Evolutionary conservation across 768 basidiomycete species (phyloP), one percentile per base, ranked within the genome.

Genomic region (Russula brevipes): DNA sequence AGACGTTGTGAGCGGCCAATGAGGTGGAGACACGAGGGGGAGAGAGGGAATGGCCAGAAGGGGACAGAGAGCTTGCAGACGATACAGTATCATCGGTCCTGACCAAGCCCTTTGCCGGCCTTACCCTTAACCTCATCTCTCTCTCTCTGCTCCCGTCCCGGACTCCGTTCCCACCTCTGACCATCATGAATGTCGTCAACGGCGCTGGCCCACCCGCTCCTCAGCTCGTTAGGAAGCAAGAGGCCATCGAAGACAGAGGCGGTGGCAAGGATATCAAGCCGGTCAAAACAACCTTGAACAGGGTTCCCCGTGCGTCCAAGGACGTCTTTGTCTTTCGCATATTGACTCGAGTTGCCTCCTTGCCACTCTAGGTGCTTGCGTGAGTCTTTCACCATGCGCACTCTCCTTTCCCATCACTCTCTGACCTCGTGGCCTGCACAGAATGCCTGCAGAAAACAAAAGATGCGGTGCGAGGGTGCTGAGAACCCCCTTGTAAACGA

Each of bases 401-500:
- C 36, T 61, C 35, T 52, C 63, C 42, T 52, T 50, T 24, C 38
- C 60, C 16, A 58, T 61, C 55, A 54, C 7, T 57, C 7, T 57
- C 59, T 63, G 30, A 68, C 54, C 62, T 63, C 31, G 45, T 36
- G 53, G 36, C 62, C 52, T 47, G 57, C 46, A 46, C 72, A 94
- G 92, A 95, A 95, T 85, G 91, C 93, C 17, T 96, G 94, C 75
- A 81, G 94, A 69, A 91, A 93, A 71, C 94, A 95, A 80, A 97
- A 97, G 78, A 97, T 97, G 95, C 82, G 94, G 69, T 98, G 94
- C 72, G 93, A 95, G 74, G 94, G 93, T 1, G 95, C 94, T 16
- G 95, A 97, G 73, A 94, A 91, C 70, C 94, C 95, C 95, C 95
- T n/a, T 98, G 95, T 76, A 87, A 89, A 70, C 85, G 95, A 49